phyloP scores from a whole-genome alignment of 75 land plant species.

The Adiantum capillusveneris region DNA sequence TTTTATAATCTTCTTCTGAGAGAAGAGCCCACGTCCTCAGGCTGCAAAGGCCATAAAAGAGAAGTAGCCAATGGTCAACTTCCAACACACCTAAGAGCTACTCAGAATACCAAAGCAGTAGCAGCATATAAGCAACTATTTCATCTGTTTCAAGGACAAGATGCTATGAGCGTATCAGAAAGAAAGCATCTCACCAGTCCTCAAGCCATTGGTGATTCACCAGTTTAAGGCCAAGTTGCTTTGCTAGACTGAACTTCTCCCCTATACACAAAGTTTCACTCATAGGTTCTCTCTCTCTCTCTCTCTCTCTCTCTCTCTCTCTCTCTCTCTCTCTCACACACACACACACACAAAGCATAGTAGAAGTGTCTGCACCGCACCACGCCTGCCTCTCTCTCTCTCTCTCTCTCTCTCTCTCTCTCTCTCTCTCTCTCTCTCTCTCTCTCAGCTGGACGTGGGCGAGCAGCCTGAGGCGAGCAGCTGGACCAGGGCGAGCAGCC shows the following conservation, averaged over 20 bases:
- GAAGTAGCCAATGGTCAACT: too few relatives aligned
- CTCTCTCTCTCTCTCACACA: slow-evolving; percentile 2
- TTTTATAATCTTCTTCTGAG: slow-evolving; percentile 46
- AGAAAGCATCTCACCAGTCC: slow-evolving; percentile 46
- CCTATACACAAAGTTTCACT: slow-evolving; percentile 26
- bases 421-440: slow-evolving; percentile 4
- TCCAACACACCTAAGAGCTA: too few relatives aligned
- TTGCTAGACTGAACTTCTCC: slow-evolving; percentile 78
- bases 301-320: slow-evolving; percentile 6
- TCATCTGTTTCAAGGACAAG: too few relatives aligned
- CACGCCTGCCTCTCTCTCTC: neutral
- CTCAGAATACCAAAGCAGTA: too few relatives aligned
- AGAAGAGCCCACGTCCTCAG: slow-evolving; percentile 63
- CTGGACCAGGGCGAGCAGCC: too few relatives aligned
- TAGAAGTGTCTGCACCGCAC: neutral
- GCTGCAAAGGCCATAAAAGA: slow-evolving; percentile 42
- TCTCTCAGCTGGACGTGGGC: neutral
- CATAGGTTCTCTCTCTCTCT: too few relatives aligned
- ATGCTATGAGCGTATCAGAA: too few relatives aligned
- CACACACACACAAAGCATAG: too few relatives aligned
- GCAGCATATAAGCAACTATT: too few relatives aligned
- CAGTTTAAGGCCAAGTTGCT: slow-evolving; percentile 54
- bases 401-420: slow-evolving; percentile 8
- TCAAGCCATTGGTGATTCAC: slow-evolving; percentile 85
- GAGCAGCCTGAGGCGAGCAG: too few relatives aligned